phyloP scores from a whole-genome alignment of 2,329 filamentous ascomycete genomes.

The Blumeria hordei region DNA sequence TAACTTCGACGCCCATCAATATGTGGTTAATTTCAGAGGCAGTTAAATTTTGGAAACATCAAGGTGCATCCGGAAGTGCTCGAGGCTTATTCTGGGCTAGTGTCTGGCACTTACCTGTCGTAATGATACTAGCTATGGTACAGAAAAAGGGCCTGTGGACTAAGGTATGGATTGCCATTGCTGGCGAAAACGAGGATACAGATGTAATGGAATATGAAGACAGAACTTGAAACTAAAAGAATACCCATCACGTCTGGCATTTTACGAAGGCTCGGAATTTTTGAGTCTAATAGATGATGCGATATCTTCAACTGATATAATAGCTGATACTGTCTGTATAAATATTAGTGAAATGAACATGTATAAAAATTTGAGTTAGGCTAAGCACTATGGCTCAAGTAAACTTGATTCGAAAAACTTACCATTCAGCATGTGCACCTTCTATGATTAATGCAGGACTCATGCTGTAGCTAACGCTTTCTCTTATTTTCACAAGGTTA shows the following conservation, averaged over 20 bases:
- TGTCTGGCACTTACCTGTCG: constrained; percentile 79
- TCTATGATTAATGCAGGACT: too few species aligned
- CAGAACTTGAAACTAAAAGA: constrained; percentile 11
- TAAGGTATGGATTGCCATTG: constrained; percentile 47
- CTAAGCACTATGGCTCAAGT: too few species aligned
- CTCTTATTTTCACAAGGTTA: too few species aligned
- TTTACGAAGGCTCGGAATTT: too few species aligned
- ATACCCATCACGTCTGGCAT: neutral
- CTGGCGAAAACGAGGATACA: constrained; percentile 27
- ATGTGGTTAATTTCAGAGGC: constrained; percentile 65
- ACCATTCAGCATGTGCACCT: too few species aligned
- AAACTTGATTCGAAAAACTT: too few species aligned
- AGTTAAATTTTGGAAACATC: constrained; percentile 52
- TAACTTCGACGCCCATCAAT: constrained; percentile 62
- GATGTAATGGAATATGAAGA: constrained; percentile 29
- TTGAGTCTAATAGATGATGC: too few species aligned
- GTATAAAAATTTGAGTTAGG: too few species aligned
- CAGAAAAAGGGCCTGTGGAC: constrained; percentile 89
- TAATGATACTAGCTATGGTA: constrained; percentile 72
- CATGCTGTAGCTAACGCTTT: too few species aligned
- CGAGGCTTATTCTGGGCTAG: constrained; percentile 87
- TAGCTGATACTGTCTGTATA: too few species aligned
- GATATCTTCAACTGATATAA: too few species aligned
- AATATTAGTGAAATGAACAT: too few species aligned
- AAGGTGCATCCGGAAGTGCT: constrained; percentile 59